Evolutionary conservation across 1,284 basidiomycete species (phyloP), one percentile per base, ranked within the genome.

Genomic region (Tilletia indica): DNA sequence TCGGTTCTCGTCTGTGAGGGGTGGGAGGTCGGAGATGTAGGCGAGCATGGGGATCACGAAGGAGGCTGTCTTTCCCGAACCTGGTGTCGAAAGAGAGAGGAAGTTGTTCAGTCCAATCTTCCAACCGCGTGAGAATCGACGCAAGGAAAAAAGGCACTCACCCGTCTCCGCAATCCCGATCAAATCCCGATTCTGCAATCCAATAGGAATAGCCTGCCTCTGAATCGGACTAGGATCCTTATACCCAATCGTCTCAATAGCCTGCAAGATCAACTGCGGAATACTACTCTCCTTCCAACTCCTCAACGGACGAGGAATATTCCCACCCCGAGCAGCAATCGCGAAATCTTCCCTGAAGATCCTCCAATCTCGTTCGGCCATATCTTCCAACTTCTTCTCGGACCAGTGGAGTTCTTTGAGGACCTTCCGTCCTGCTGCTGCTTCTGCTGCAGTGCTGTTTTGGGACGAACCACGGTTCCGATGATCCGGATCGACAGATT

Each of bases 311-410:
- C 92, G 90, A 4, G 96, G 96, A 72, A 99, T 97, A 75, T 90
- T 88, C 47, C 96, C 96, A 83, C 58, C 94, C 84, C 94, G 87
- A 3, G 94, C 91, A 69, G 93, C 90, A 75, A 99, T 99, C 80
- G 91, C 94, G 86, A 97, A 99, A 85, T 99, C 96, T 85, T 99
- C 96, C 75, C 95, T 88, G 87, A 99, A 99, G 84, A 99, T 99
- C 80, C 96, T 90, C 96, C 96, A 99, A 84, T 99, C 96, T 71
- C 96, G 89, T 80, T 98, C 97, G 82, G 91, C 92, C 97, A 99
- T 98, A 85, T 98, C 93, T 1, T 87, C 85, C 42, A 99, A 86
- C 1, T 91, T 89, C 85, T 99, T 99, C n/a, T 97, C 93, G 1
- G 91, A 91, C 97, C 97, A 99, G 86, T 98, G 97, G 75, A 75